phyloP scores from a whole-genome alignment of 2,329 filamentous ascomycete genomes.

The Colletotrichum theobromicola region DNA sequence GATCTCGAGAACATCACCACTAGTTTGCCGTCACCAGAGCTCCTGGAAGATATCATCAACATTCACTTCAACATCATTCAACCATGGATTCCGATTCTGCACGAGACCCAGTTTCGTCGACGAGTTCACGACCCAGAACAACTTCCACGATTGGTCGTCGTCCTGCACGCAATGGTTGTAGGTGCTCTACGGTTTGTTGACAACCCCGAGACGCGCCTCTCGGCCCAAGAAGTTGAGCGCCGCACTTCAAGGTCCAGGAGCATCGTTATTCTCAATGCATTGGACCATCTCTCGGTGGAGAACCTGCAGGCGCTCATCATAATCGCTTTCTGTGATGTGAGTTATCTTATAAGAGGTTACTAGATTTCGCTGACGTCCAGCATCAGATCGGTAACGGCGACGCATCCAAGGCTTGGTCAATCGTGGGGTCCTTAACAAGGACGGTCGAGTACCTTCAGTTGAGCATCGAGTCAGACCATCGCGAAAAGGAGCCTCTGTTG shows the following conservation, averaged over 20 bases:
- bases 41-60: conserved; percentile 26
- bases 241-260: conserved; percentile 16
- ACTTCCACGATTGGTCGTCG: conserved; percentile 29
- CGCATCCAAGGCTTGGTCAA: conserved; percentile 22
- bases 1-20: conserved; percentile 30
- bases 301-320: conserved; percentile 42
- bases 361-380: not conserved
- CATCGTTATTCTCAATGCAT: conserved; percentile 32
- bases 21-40: conserved; percentile 21
- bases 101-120: conserved; percentile 33
- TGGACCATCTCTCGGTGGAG: conserved; percentile 39
- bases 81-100: conserved; percentile 45
- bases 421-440: conserved; percentile 22
- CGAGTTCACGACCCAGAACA: conserved; percentile 29
- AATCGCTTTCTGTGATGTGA: conserved; percentile 40
- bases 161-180: conserved; percentile 41
- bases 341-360: not conserved
- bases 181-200: conserved; percentile 30
- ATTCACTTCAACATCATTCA: conserved; percentile 42
- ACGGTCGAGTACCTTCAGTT: conserved; percentile 24
- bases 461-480: conserved; percentile 22
- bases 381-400: conserved; percentile 22
- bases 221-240: conserved; percentile 23
- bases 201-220: conserved; percentile 26
- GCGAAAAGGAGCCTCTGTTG: conserved; percentile 18